Percentiles rank a stretch among this genome's conserved stretches.
Evolutionary conservation across 1,139 yeast genomes (phyloP).

Genomic region (Hyphopichia pseudoburtonii): DNA sequence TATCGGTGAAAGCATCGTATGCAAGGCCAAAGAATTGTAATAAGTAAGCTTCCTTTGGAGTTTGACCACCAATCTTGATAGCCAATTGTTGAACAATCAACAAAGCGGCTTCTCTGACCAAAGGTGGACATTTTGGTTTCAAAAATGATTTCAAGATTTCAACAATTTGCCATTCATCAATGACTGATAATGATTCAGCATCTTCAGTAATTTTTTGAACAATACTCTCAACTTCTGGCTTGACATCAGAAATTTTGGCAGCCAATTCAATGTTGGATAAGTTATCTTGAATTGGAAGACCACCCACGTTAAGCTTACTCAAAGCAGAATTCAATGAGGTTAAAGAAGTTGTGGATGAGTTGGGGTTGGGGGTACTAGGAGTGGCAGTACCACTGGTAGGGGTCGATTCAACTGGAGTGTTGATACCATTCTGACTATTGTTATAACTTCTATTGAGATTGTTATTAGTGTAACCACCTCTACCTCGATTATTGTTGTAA

Average conservation of each 20-base stretch:
- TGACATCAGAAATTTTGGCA: conserved; percentile 61
- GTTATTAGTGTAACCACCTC: conserved; percentile 9
- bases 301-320: conserved; percentile 53
- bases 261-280: conserved; percentile 59
- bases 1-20: conserved; percentile 73
- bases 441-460: conserved; percentile 9
- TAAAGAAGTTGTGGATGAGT: conserved; percentile 65
- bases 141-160: conserved; percentile 64
- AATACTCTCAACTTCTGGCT: conserved; percentile 58
- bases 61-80: conserved; percentile 60
- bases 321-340: conserved; percentile 70
- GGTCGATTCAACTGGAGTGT: conserved; percentile 34
- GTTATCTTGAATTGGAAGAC: conserved; percentile 68
- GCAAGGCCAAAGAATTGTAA: conserved; percentile 56
- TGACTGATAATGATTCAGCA: conserved; percentile 44
- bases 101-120: conserved; percentile 75
- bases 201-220: conserved; percentile 45
- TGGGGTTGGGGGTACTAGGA: conserved; percentile 35
- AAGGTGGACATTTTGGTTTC: conserved; percentile 71
- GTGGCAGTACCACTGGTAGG: conserved; percentile 44
- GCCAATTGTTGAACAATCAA: conserved; percentile 69
- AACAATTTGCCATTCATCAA: conserved; percentile 64
- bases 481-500: conserved; percentile 11
- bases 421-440: conserved; percentile 10
- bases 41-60: conserved; percentile 76